Evolutionary conservation across 208 protist species (phyloP), one percentile per base, ranked within the genome.

Genomic region (Acanthamoeba royreba): DNA sequence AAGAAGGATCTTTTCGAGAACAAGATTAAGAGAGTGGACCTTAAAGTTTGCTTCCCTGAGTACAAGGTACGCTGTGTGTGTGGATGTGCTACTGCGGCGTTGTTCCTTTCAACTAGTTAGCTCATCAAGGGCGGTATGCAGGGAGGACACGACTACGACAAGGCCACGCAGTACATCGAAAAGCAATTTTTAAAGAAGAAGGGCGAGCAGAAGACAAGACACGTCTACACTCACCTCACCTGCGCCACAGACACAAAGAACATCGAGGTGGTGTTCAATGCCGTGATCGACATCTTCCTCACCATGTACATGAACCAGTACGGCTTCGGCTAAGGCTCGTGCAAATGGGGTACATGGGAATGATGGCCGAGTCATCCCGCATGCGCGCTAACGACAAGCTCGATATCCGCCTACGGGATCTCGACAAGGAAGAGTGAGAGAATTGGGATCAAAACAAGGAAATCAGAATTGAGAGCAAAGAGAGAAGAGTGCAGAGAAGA

Each of bases 181-280:
- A 74, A 97, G 45, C 88, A 94, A 81, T 98, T 97, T 92, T 86
- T 96, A 47, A 47, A 63, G 19, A 58, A 94, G 42, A 97, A 97
- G 92, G 83, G 92, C 7, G 93, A 86, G n/a, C 55, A 42, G 15
- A 94, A 61, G 42, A 74, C 92, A 31, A 96, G 97, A 92, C 19
- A 58, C 25, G 95, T 98, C 58, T 98, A 97, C 72, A 66, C 96
- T 17, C 96, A 98, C 46, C 74, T 96, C n/a, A 98, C 97, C 0
- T 98, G 97, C 92, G 97, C 97, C 1, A 98, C 97, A 3, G 96
- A 98, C 95, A 98, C 97, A 22, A 63, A 97, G 42, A 98, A 97
- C 93, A 95, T 98, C n/a, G 66, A 93, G 43, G 95, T 97, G 53
- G 96, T 98, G 53, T 98, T 98, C 86, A 93, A 97, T 47, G 93